Base-by-base conservation (phyloP, 225 moss, liverwort and hornwort species). In the Thuidium tamariscinum region DNA sequence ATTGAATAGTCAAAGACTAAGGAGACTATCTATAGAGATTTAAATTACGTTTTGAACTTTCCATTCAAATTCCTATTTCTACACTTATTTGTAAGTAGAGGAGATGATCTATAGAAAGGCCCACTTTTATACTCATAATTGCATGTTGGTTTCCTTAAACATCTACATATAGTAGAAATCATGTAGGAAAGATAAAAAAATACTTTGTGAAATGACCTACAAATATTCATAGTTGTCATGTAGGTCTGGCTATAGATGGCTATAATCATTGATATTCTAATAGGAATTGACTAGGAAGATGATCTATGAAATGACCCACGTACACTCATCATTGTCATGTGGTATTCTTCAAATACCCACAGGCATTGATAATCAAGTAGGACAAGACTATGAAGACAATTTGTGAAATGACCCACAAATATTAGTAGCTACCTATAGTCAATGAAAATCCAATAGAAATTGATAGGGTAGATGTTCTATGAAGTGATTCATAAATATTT, bases 11-110 rank as follows among this genome's bases (percentile, higher is more conserved):
- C 2, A 30, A 30, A 46, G 18, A 30, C 10, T 2, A 71, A 2
- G 0, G 1, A 30, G 4, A 30, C 0, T 0, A 46, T 29, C 15
- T 2, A 29, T 10, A 0, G 29, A 4, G 30, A 29, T 2, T 46
- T 46, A 30, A 71, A 46, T 46, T 0, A 18, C 2, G 17, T 29
- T 18, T 46, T 72, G 18, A 72, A 72, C 10, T 29, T 72, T 0
- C 6, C 30, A 6, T 30, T 72, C 7, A 19, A 48, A 30, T 30
- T 30, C 4, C 7, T 0, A 2, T 18, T 48, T 2, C 18, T 2
- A 48, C 7, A 30, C 11, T 2, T 39, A 10, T 2, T n/a, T 10
- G 6, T 29, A 4, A 30, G 18, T 44, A 17, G 9, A 26, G 4
- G 8, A 26, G 2, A 42, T 15, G 2, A 69, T 69, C 66, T 2